A percentile compares a stretch with the other conserved stretches of the same genome.
phyloP scores from a whole-genome alignment of 2,329 filamentous ascomycete genomes.

The Paecilomyces formosus region DNA sequence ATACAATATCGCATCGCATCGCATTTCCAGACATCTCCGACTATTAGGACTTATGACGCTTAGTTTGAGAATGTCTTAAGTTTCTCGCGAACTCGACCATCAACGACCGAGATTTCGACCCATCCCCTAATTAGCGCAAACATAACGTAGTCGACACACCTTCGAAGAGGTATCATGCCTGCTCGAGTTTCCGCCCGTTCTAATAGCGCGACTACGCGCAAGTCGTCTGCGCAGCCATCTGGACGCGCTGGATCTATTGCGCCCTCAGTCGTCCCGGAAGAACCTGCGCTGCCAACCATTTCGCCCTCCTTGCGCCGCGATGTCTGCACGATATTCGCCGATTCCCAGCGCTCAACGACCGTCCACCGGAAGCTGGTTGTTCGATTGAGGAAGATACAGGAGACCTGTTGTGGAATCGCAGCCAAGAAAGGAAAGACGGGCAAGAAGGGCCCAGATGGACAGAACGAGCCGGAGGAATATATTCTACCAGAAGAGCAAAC shows the following conservation, averaged over 20 bases:
- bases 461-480: conserved; percentile 45
- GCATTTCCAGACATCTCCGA: background rate
- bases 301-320: conserved; percentile 59
- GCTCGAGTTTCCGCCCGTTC: conserved; percentile 33
- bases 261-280: conserved; percentile 53
- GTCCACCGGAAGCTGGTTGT: conserved; percentile 86
- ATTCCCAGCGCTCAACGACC: conserved; percentile 82
- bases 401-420: conserved; percentile 62
- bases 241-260: conserved; percentile 61
- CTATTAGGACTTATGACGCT: conserved; percentile 6
- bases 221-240: conserved; percentile 57
- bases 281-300: conserved; percentile 38
- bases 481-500: conserved; percentile 47
- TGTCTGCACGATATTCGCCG: conserved; percentile 64
- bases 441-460: conserved; percentile 37
- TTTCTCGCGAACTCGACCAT: background rate
- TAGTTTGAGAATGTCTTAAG: background rate
- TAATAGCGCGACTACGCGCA: conserved; percentile 27
- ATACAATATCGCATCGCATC: background rate
- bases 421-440: conserved; percentile 27
- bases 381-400: conserved; percentile 82
- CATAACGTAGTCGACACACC: conserved; percentile 1
- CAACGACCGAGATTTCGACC: background rate
- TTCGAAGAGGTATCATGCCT: conserved; percentile 22
- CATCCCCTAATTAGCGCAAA: background rate